These are phyloP conservation scores for Ilex paraguariensis DNA, from an alignment of 305 asterid genomes.

Conservation along the genomic window DNA sequence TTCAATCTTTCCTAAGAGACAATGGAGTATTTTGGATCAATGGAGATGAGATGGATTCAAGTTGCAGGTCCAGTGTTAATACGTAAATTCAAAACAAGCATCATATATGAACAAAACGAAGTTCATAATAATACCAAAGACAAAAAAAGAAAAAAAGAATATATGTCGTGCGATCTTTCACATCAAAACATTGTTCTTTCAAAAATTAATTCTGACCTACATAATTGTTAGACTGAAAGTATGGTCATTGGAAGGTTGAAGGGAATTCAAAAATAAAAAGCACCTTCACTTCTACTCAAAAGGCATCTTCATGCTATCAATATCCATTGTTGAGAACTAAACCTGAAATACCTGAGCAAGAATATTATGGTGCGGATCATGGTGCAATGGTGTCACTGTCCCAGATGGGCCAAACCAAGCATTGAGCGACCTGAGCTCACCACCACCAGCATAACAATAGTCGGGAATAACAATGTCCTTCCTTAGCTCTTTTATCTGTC, in stretches of 20 bases:
- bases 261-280: background rate
- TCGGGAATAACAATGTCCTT: constrained; percentile 88
- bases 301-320: background rate
- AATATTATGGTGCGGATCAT: constrained; percentile 96
- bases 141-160: background rate
- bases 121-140: too few relatives aligned
- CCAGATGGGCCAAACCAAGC: constrained; percentile 98
- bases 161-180: background rate
- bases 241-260: background rate
- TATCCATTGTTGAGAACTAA: background rate
- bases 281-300: background rate
- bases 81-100: too few relatives aligned
- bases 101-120: too few relatives aligned
- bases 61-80: too few relatives aligned
- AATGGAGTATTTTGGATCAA: too few relatives aligned
- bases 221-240: too few relatives aligned
- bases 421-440: constrained; percentile 79
- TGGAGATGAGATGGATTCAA: too few relatives aligned
- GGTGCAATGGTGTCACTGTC: constrained; percentile 96
- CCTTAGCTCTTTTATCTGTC: constrained; percentile 81
- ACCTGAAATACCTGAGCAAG: constrained; percentile 77
- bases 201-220: background rate
- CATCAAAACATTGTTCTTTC: background rate
- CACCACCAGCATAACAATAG: constrained; percentile 89
- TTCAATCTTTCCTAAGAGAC: too few relatives aligned